These are phyloP conservation scores for Poronia punctata DNA, from an alignment of 495 filamentous ascomycete genomes.

Conservation along the genomic window DNA sequence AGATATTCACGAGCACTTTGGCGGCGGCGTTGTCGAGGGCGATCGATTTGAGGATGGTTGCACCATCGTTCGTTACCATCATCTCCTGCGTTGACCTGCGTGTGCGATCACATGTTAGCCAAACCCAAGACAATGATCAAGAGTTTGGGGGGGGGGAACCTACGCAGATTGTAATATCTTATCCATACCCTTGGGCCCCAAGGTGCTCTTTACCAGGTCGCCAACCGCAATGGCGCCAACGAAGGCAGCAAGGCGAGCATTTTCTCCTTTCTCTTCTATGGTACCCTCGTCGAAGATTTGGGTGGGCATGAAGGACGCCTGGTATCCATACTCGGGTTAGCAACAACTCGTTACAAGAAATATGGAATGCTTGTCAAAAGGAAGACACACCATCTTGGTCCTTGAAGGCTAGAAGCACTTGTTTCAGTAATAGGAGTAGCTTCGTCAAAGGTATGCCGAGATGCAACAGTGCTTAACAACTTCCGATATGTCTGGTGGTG, in stretches of 20 bases:
- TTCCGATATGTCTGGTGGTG: too few relatives aligned
- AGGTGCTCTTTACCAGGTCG: constrained; percentile 91
- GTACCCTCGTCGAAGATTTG: constrained; percentile 98
- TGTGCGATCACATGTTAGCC: constrained; percentile 13
- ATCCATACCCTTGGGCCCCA: constrained; percentile 98
- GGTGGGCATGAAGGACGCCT: constrained; percentile 72
- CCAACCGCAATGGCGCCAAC: constrained; percentile 97
- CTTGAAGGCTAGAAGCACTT: background rate
- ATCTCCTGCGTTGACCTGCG: constrained; percentile 87
- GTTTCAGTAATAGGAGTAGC: background rate
- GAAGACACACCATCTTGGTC: constrained; percentile 17
- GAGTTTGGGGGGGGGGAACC: constrained; percentile 13
- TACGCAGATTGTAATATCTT: constrained; percentile 98
- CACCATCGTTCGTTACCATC: constrained; percentile 97
- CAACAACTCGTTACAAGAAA: constrained; percentile 1
- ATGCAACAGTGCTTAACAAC: too few relatives aligned
- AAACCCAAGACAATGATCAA: background rate
- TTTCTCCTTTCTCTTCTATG: constrained; percentile 97
- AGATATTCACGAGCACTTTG: constrained; percentile 97
- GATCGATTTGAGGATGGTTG: constrained; percentile 96
- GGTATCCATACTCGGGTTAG: constrained; percentile 5
- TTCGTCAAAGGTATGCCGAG: background rate
- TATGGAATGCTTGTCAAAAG: background rate
- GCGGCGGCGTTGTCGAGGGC: constrained; percentile 98
- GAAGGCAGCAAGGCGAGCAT: constrained; percentile 94